These are phyloP conservation scores for Allantophomopsis cytisporea DNA, from an alignment of 2,329 filamentous ascomycete species.

Conservation along the genomic window DNA sequence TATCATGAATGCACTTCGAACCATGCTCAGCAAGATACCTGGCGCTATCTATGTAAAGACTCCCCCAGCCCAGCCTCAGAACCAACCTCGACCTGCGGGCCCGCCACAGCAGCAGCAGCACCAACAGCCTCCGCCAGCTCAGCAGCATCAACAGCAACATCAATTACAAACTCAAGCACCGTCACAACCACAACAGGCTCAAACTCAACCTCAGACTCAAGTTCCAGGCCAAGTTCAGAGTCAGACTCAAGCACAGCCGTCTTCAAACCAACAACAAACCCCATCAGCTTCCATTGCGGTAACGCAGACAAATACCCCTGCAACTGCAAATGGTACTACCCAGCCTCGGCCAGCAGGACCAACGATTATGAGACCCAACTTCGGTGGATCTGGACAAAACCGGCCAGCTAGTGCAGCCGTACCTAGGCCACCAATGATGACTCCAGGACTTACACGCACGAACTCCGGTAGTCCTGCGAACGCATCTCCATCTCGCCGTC, in stretches of 20 bases:
- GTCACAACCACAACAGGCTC: slow-evolving; percentile 1
- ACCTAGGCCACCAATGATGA: slow-evolving; percentile 16
- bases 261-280: slow-evolving; percentile 7
- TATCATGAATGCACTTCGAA: slow-evolving; percentile 13
- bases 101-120: slow-evolving; percentile 1
- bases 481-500: slow-evolving; percentile 4
- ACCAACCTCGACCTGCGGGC: not conserved
- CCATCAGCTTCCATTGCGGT: not conserved
- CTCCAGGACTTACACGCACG: slow-evolving; percentile 9
- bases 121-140: slow-evolving; percentile 1
- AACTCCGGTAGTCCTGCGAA: slow-evolving; percentile 10
- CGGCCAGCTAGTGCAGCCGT: slow-evolving; percentile 9
- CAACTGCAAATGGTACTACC: slow-evolving; percentile 1
- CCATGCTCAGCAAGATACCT: slow-evolving; percentile 11
- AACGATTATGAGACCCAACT: slow-evolving; percentile 13
- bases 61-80: not conserved
- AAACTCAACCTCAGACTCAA: slow-evolving; percentile 1
- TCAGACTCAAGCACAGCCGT: slow-evolving; percentile 3
- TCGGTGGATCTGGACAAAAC: slow-evolving; percentile 11
- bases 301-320: slow-evolving; percentile 7
- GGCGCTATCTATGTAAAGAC: slow-evolving; percentile 1
- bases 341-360: slow-evolving; percentile 7
- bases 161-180: slow-evolving; percentile 2
- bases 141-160: slow-evolving; percentile 4
- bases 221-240: not conserved